Base-by-base conservation (phyloP, 1,139 yeast species). In the Entelexis sorbosivorans region DNA sequence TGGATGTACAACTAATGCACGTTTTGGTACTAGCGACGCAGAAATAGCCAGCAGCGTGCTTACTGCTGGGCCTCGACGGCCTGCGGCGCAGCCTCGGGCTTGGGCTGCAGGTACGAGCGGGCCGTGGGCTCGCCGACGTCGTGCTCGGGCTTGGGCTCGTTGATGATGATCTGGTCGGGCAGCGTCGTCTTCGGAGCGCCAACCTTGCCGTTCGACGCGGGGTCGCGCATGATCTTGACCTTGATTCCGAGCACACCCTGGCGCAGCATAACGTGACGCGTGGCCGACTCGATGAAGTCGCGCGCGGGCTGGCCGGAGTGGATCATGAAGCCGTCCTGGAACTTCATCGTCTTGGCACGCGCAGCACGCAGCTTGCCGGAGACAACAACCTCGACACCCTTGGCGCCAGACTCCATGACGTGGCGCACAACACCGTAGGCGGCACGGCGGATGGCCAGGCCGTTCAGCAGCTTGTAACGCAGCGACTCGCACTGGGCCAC, bases 291-390 rank as follows among this genome's bases (percentile, higher is more conserved):
- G 73, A 91, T 91, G 82, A 91, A 91, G 73, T 91, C 98, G 68
- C 79, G 82, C 75, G 91, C 93, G 78, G 98, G 98, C 81, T 91
- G 98, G 86, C 98, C 98, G 70, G 96, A 87, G 94, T 91, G 98
- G 81, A 91, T 93, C 94, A 91, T 87, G 95, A 91, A 91, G 81
- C 98, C 98, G 73, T 91, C 97, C 72, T 94, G 83, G 83, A 91
- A 91, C 79, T 91, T 91, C 94, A 91, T 94, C 69, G 97, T 84
- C 85, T 91, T 91, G 71, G 99, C 98, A 82, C 98, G 89, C 69
- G 98, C 98, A 77, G 96, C 98, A 81, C 96, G 87, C 75, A 93
- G 84, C 79, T 91, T 91, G 83, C 98, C 98, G 65, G 96, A 87
- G 72, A 89, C 86, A 67, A 91, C 96, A 73, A 89, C 97, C 78